phyloP scores from a whole-genome alignment of 1,139 yeast genomes.

The Yamadazyma taylorii region DNA sequence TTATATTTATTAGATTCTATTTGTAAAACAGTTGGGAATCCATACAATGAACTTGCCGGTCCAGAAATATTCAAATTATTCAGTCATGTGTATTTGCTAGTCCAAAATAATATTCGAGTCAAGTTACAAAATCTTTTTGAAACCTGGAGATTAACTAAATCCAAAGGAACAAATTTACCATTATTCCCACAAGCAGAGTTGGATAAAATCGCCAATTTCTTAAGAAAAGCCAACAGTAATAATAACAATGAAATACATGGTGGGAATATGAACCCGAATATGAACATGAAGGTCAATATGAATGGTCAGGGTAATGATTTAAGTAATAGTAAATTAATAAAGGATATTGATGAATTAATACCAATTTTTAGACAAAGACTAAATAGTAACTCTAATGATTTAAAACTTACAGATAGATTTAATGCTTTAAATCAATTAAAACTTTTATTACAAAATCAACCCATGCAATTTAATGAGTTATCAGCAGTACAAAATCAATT shows the following conservation, averaged over 20 bases:
- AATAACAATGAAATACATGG: not conserved
- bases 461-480: constrained; percentile 44
- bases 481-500: constrained; percentile 40
- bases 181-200: constrained; percentile 73
- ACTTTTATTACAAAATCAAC: constrained; percentile 34
- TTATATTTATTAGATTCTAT: constrained; percentile 89
- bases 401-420: constrained; percentile 35
- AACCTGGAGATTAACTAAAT: constrained; percentile 71
- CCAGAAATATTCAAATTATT: constrained; percentile 65
- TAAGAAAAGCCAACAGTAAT: constrained; percentile 40
- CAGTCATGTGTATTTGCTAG: constrained; percentile 74
- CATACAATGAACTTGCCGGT: constrained; percentile 77
- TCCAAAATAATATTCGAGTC: constrained; percentile 65
- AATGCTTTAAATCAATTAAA: constrained; percentile 48
- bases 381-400: constrained; percentile 30
- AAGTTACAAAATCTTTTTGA: constrained; percentile 76
- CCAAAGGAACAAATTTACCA: constrained; percentile 61
- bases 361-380: constrained; percentile 38
- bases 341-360: constrained; percentile 44
- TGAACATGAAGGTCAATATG: too few relatives aligned
- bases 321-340: constrained; percentile 35
- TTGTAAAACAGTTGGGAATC: constrained; percentile 86
- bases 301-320: constrained; percentile 7
- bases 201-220: constrained; percentile 70
- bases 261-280: too few relatives aligned